These are phyloP conservation scores for Aeminium ludgeri DNA, from an alignment of 495 filamentous ascomycete genomes.

Conservation along the genomic window DNA sequence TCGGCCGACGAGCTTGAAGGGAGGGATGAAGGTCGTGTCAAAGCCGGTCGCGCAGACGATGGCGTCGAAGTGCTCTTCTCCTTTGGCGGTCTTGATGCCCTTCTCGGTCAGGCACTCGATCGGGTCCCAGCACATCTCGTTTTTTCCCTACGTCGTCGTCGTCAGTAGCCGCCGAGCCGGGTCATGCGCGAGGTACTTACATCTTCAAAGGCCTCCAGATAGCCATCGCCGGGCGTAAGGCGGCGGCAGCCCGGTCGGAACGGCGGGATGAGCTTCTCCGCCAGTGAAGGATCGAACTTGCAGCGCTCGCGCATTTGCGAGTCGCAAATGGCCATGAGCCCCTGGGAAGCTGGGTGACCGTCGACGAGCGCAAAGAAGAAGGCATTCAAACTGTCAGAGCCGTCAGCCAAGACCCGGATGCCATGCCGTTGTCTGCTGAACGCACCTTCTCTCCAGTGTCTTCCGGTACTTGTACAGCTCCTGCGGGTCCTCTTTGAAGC, in stretches of 20 bases:
- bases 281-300: conserved; percentile 18
- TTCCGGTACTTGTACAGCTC: no score
- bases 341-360: conserved; percentile 16
- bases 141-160: no score
- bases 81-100: conserved; percentile 19
- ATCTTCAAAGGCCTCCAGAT: conserved; percentile 22
- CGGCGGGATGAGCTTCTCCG: conserved; percentile 18
- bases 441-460: no score
- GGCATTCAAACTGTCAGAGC: no score
- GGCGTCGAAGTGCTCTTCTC: conserved; percentile 20
- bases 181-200: no score
- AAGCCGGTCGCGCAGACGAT: conserved; percentile 26
- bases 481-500: conserved; percentile 11
- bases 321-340: conserved; percentile 18
- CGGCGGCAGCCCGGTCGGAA: conserved; percentile 23
- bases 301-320: conserved; percentile 20
- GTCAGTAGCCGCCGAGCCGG: no score
- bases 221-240: conserved; percentile 25
- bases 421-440: no score
- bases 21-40: conserved; percentile 20
- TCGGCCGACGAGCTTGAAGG: conserved; percentile 18
- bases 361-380: no score
- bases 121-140: conserved; percentile 17
- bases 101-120: conserved; percentile 16
- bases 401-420: no score